Evolutionary conservation across 2,329 filamentous ascomycete species (phyloP).

Genomic region (Karstenula rhodostoma): DNA sequence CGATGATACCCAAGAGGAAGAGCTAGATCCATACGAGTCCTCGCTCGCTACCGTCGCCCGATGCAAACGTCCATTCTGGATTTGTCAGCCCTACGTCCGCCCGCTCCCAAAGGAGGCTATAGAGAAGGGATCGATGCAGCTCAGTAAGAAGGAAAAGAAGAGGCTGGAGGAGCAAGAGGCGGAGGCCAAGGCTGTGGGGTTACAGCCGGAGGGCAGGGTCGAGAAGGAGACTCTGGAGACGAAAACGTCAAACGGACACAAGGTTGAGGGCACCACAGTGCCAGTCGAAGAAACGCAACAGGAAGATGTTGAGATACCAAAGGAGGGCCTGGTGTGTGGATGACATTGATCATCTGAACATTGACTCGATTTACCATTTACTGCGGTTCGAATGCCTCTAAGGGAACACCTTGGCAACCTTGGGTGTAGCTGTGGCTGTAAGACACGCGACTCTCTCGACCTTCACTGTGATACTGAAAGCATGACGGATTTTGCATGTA

Average conservation of each 20-base stretch:
- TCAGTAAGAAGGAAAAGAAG: constrained; percentile 72
- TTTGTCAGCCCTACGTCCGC: constrained; percentile 85
- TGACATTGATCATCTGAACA: constrained; percentile 22
- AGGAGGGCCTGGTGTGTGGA: constrained; percentile 56
- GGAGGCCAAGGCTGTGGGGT: constrained; percentile 28
- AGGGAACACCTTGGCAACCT: too few species aligned
- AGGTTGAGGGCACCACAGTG: constrained; percentile 16
- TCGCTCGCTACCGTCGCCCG: constrained; percentile 71
- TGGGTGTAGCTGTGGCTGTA: too few species aligned
- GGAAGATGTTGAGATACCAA: constrained; percentile 50
- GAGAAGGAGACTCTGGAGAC: constrained; percentile 63
- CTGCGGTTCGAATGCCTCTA: background rate
- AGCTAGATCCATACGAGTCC: constrained; percentile 58
- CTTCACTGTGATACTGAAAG: too few species aligned
- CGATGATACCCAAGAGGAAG: constrained; percentile 39
- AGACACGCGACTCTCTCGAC: too few species aligned
- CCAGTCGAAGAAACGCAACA: constrained; percentile 20
- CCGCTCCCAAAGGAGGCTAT: constrained; percentile 88
- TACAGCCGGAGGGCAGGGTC: constrained; percentile 45
- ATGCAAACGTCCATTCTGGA: constrained; percentile 87
- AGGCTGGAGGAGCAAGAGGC: constrained; percentile 53
- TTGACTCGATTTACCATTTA: background rate
- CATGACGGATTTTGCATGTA: too few species aligned
- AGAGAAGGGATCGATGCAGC: constrained; percentile 77
- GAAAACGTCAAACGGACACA: constrained; percentile 8